phyloP scores from a whole-genome alignment of 2,329 filamentous ascomycete genomes.

The Ramularia collo-cygni region DNA sequence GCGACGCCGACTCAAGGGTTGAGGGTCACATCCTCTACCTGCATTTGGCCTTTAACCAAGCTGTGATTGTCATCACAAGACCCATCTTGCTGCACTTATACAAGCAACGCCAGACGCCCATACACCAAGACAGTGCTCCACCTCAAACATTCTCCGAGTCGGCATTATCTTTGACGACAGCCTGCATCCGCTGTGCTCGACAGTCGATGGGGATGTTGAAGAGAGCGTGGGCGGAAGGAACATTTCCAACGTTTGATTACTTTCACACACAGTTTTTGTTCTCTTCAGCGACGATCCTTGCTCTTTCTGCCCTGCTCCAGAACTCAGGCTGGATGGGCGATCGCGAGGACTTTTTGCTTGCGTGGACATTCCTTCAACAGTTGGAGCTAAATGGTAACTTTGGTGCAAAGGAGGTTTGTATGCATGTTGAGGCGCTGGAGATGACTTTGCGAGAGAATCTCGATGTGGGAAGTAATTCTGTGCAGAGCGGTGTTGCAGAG shows the following conservation, averaged over 20 bases:
- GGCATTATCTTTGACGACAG: constrained; percentile 37
- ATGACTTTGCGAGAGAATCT: constrained; percentile 7
- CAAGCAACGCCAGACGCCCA: constrained; percentile 8
- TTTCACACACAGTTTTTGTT: constrained; percentile 44
- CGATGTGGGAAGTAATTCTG: constrained; percentile 2
- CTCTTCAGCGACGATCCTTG: constrained; percentile 40
- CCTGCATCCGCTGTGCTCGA: constrained; percentile 41
- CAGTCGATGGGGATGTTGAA: constrained; percentile 40
- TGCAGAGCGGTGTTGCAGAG: too few relatives aligned
- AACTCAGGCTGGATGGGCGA: constrained; percentile 31
- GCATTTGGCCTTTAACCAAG: constrained; percentile 32
- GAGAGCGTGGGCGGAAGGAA: constrained; percentile 42
- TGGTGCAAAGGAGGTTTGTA: constrained; percentile 37
- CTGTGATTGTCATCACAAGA: constrained; percentile 29
- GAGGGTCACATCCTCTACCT: constrained; percentile 28
- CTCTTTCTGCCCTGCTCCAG: constrained; percentile 36
- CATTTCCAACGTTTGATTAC: constrained; percentile 44
- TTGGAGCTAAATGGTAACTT: constrained; percentile 37
- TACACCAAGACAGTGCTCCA: constrained; percentile 1
- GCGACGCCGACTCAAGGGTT: constrained; percentile 14
- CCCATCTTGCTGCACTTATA: constrained; percentile 31
- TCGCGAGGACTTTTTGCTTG: constrained; percentile 36
- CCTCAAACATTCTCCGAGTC: constrained; percentile 16
- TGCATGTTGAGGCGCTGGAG: constrained; percentile 33
- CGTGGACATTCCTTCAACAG: constrained; percentile 34